Evolutionary conservation across 495 filamentous ascomycete species (phyloP).

Genomic region (Neurospora hispaniola): DNA sequence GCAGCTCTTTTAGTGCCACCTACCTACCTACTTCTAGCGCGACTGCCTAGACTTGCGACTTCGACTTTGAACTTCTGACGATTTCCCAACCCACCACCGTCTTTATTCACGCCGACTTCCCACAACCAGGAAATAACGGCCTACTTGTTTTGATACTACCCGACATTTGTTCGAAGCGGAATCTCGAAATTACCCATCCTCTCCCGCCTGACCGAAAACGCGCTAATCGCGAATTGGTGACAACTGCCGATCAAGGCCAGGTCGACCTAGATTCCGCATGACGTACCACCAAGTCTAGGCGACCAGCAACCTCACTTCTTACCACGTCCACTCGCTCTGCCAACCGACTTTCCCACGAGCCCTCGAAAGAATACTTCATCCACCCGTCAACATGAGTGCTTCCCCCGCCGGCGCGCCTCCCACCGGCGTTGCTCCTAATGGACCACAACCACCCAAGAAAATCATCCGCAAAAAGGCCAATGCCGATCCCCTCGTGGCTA

Average conservation of each 20-base stretch:
- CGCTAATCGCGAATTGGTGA: background rate
- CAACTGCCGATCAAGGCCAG: background rate
- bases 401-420: constrained; percentile 39
- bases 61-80: background rate
- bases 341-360: background rate
- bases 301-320: background rate
- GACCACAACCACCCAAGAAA: constrained; percentile 30
- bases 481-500: constrained; percentile 54
- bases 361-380: background rate
- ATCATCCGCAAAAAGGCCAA: constrained; percentile 37
- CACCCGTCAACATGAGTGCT: constrained; percentile 41
- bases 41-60: background rate
- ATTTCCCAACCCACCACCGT: background rate
- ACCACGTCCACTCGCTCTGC: background rate
- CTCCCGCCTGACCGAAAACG: background rate
- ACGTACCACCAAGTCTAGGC: background rate
- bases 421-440: constrained; percentile 18
- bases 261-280: background rate
- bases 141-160: background rate
- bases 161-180: background rate
- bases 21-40: background rate
- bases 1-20: background rate
- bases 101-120: background rate
- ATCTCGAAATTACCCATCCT: background rate
- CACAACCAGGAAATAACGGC: background rate